Conservation (phyloP, 2,329 filamentous ascomycete species). For the Trichoderma atrobrunneum region DNA sequence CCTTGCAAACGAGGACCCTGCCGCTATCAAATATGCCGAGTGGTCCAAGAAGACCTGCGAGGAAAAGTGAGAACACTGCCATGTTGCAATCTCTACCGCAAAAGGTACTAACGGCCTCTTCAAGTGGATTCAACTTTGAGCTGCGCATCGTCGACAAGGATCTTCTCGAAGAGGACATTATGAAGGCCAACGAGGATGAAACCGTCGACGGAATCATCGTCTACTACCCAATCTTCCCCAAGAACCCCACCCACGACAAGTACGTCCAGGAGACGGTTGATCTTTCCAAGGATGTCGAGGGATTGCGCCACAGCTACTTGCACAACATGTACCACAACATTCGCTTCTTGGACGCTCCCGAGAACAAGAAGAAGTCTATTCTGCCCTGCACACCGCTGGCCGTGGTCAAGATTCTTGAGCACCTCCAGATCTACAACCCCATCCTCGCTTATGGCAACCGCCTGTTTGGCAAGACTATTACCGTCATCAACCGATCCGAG, state of each 20-base stretch:
- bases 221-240: slow-evolving; percentile 93
- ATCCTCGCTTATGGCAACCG: slow-evolving; percentile 91
- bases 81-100: not conserved
- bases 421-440: slow-evolving; percentile 93
- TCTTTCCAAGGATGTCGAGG: slow-evolving; percentile 90
- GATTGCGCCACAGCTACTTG: slow-evolving; percentile 87
- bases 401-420: slow-evolving; percentile 94
- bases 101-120: slow-evolving; percentile 18
- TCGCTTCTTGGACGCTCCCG: slow-evolving; percentile 80
- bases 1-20: slow-evolving; percentile 86
- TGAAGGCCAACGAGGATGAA: slow-evolving; percentile 76
- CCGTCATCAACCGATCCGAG: slow-evolving; percentile 93
- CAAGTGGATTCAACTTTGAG: slow-evolving; percentile 84
- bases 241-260: slow-evolving; percentile 79
- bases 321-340: slow-evolving; percentile 99
- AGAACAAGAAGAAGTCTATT: slow-evolving; percentile 81
- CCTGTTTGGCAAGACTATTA: slow-evolving; percentile 89
- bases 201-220: slow-evolving; percentile 87
- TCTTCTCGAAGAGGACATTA: slow-evolving; percentile 82
- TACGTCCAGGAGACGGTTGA: slow-evolving; percentile 95
- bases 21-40: slow-evolving; percentile 89
- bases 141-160: slow-evolving; percentile 83
- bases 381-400: slow-evolving; percentile 94
- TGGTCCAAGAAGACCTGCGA: slow-evolving; percentile 96
- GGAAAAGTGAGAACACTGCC: slow-evolving; percentile 72